Conservation (phyloP, 805 yeast species). For the Candida silvicultrix region DNA sequence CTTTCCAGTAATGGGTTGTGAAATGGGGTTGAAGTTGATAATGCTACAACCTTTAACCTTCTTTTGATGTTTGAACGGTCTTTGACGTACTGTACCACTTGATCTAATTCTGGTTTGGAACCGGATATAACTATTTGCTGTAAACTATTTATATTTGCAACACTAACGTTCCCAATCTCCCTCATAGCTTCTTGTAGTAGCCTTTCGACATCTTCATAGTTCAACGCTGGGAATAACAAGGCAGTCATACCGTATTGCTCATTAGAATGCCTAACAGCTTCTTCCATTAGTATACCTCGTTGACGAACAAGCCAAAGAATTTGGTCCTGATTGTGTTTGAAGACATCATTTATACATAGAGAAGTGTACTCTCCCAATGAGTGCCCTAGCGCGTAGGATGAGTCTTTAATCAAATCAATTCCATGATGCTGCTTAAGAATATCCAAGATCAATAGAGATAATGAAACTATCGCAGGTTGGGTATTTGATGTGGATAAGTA, state of each 20-base stretch:
- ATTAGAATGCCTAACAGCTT: slow-evolving; percentile 9
- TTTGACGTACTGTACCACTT: slow-evolving; percentile 2
- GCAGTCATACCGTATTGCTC: slow-evolving; percentile 31
- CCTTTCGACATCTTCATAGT: slow-evolving; percentile 18
- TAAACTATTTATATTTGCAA: slow-evolving; percentile 37
- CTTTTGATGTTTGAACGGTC: slow-evolving; percentile 12
- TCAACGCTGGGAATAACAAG: slow-evolving; percentile 22
- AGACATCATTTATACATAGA: slow-evolving; percentile 24
- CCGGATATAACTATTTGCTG: slow-evolving; percentile 39
- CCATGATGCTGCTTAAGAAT: slow-evolving; percentile 15
- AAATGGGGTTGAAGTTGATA: slow-evolving; percentile 39
- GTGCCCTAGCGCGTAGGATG: slow-evolving; percentile 31
- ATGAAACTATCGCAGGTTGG: slow-evolving; percentile 22
- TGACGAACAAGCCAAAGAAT: slow-evolving; percentile 22
- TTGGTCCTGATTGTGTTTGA: slow-evolving; percentile 9
- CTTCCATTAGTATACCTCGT: slow-evolving; percentile 35
- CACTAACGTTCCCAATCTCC: slow-evolving; percentile 14
- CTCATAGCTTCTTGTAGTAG: background rate
- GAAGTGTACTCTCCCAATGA: slow-evolving; percentile 40
- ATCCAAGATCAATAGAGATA: slow-evolving; percentile 20
- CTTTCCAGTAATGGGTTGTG: slow-evolving; percentile 33
- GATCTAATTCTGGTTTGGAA: slow-evolving; percentile 10
- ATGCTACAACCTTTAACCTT: slow-evolving; percentile 22
- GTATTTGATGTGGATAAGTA: slow-evolving; percentile 23
- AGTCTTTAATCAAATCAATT: slow-evolving; percentile 13